These are phyloP conservation scores for Cyclotella sp. DNA, from an alignment of 108 stramenopile genomes.

Conservation along the genomic window DNA sequence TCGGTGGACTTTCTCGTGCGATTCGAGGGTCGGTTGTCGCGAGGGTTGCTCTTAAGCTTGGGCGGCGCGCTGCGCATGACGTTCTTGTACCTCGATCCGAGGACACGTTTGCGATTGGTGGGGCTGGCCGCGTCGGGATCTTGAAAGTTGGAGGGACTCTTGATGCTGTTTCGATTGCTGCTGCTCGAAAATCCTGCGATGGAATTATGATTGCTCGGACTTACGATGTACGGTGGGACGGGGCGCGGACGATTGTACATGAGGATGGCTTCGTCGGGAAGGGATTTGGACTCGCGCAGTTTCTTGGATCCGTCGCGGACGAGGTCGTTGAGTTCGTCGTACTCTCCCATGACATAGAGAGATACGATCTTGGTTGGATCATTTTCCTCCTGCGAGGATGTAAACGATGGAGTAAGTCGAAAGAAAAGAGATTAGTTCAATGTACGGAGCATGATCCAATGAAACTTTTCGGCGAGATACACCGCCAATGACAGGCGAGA, in stretches of 20 bases:
- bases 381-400: conserved; percentile 58
- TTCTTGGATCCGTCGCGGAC: conserved; percentile 92
- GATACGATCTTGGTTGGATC: conserved; percentile 79
- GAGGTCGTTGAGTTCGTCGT: conserved; percentile 87
- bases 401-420: not conserved
- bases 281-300: conserved; percentile 65
- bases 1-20: conserved; percentile 36
- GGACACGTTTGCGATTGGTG: conserved; percentile 14
- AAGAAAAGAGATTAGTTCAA: not conserved
- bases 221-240: conserved; percentile 20
- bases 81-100: conserved; percentile 49
- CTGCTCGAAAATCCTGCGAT: not conserved
- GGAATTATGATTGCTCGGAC: conserved; percentile 14
- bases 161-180: conserved; percentile 10
- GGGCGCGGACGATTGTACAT: conserved; percentile 63
- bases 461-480: no score
- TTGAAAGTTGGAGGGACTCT: not conserved
- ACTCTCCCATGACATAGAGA: conserved; percentile 81
- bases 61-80: conserved; percentile 60
- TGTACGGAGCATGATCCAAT: no score
- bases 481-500: no score
- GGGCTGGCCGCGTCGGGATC: conserved; percentile 10
- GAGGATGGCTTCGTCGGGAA: conserved; percentile 65
- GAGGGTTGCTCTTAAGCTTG: conserved; percentile 74
- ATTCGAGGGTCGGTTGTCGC: conserved; percentile 62